Conservation (phyloP, 257 asterid genomes). For the Ehretia macrophylla region DNA sequence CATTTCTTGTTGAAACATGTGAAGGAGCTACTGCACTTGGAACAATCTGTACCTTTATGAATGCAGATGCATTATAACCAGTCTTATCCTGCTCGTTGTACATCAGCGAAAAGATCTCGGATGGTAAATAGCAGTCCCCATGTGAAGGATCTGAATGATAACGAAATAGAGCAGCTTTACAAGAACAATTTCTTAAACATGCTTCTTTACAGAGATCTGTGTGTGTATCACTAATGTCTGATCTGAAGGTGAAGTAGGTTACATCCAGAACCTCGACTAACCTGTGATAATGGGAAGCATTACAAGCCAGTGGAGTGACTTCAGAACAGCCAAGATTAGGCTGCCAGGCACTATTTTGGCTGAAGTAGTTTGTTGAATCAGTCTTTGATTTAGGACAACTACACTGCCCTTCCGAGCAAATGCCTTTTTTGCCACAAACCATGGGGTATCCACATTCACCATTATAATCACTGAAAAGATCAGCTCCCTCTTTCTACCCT, state of each 20-base stretch:
- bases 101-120: constrained; percentile 32
- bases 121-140: constrained; percentile 33
- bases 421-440: constrained; percentile 38
- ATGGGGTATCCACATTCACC: constrained; percentile 33
- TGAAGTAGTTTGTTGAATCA: constrained; percentile 18
- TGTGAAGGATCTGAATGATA: constrained; percentile 17
- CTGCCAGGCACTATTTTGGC: constrained; percentile 13
- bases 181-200: constrained; percentile 39
- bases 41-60: constrained; percentile 17
- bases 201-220: constrained; percentile 29
- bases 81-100: constrained; percentile 18
- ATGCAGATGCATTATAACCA: constrained; percentile 16
- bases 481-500: no score
- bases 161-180: constrained; percentile 40
- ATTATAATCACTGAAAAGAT: constrained; percentile 16
- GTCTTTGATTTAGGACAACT: constrained; percentile 31
- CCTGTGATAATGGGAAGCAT: constrained; percentile 19
- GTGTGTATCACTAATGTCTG: constrained; percentile 9
- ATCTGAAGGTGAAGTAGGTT: constrained; percentile 21
- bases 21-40: no score
- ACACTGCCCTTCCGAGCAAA: constrained; percentile 39
- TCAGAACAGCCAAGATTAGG: constrained; percentile 44
- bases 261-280: constrained; percentile 28
- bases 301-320: constrained; percentile 20
- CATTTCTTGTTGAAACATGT: no score